phyloP scores from a whole-genome alignment of 2,329 filamentous ascomycete genomes.

The Zasmidium cellare region DNA sequence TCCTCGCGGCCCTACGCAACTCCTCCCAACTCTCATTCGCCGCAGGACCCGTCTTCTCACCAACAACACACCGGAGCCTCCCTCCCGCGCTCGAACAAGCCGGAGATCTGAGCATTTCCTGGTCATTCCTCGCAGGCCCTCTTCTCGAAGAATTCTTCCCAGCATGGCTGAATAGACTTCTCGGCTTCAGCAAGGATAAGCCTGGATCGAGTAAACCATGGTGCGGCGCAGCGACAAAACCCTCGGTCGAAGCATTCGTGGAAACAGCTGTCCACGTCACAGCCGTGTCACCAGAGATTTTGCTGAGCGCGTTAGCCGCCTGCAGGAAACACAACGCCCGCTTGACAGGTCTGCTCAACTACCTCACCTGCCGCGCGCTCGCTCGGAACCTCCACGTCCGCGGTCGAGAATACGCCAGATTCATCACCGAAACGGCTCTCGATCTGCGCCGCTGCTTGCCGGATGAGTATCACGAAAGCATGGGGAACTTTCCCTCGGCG shows the following conservation, averaged over 20 bases:
- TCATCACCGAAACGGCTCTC: slow-evolving; percentile 42
- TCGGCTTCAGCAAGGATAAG: slow-evolving; percentile 36
- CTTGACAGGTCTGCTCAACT: slow-evolving; percentile 44
- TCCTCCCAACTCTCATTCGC: not conserved
- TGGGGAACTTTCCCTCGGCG: slow-evolving; percentile 38
- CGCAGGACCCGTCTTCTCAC: slow-evolving; percentile 13
- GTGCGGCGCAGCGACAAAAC: slow-evolving; percentile 18
- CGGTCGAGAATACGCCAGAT: slow-evolving; percentile 28
- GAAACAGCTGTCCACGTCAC: slow-evolving; percentile 36
- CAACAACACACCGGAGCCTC: slow-evolving; percentile 22
- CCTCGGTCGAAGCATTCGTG: slow-evolving; percentile 6
- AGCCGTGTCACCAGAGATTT: slow-evolving; percentile 30
- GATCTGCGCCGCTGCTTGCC: slow-evolving; percentile 42
- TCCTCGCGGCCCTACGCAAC: slow-evolving; percentile 33
- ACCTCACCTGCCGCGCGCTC: slow-evolving; percentile 42
- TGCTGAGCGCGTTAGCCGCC: slow-evolving; percentile 31
- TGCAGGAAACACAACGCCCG: slow-evolving; percentile 40
- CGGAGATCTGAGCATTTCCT: slow-evolving; percentile 44
- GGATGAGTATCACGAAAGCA: slow-evolving; percentile 32
- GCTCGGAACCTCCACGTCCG: slow-evolving; percentile 30
- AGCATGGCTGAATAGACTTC: slow-evolving; percentile 29
- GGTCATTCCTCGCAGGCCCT: slow-evolving; percentile 45
- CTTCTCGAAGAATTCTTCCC: slow-evolving; percentile 42
- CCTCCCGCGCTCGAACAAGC: slow-evolving; percentile 42
- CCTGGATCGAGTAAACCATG: slow-evolving; percentile 26